Base-by-base conservation (phyloP, 1,139 yeast species). In the Hemisphaericaspora xylanilytica region DNA sequence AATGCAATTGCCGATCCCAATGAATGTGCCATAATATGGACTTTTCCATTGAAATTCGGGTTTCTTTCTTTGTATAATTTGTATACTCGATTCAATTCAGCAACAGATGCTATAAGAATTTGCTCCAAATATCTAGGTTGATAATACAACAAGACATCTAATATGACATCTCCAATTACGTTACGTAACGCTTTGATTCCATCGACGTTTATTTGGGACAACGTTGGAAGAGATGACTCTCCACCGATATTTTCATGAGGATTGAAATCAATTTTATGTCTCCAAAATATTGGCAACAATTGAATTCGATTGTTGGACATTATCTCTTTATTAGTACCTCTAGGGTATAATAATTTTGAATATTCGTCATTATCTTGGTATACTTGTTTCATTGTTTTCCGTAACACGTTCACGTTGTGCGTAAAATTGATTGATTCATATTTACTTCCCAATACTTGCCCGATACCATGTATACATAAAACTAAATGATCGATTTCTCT, bases 391-490 rank as follows among this genome's bases (percentile, higher is more conserved):
- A 86, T 70, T 35, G 82, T 77, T 38, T 75, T 73, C 39, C 97
- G 68, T 46, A 89, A 60, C 21, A 78, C 72, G 52, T 85, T 86
- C 39, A 89, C 79, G 20, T 92, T 88, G 58, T 89, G 96, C 4
- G 92, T 81, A 62, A 92, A 92, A 55, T 88, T 88, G 35, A 89
- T 81, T 27, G 86, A 80, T 46, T 89, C 89, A 49, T 85, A 84
- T 50, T 80, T 80, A 39, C 80, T 78, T 3, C 96, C 94, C 43
- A 92, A 68, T 30, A 84, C 80, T 58, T 92, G 98, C 1, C 97
- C 97, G 46, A 92, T 87, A 0, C 98, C 97, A 59, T 92, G 98
- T 33, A 90, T 75, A 48, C 95, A 92, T 13, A 92, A 67, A 2
- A 90, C 77, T 40, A 92, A 63, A 60, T 92, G 97, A 37, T 87